These are phyloP conservation scores for Aciculosporium take DNA, from an alignment of 2,329 filamentous ascomycete species.

Conservation along the genomic window DNA sequence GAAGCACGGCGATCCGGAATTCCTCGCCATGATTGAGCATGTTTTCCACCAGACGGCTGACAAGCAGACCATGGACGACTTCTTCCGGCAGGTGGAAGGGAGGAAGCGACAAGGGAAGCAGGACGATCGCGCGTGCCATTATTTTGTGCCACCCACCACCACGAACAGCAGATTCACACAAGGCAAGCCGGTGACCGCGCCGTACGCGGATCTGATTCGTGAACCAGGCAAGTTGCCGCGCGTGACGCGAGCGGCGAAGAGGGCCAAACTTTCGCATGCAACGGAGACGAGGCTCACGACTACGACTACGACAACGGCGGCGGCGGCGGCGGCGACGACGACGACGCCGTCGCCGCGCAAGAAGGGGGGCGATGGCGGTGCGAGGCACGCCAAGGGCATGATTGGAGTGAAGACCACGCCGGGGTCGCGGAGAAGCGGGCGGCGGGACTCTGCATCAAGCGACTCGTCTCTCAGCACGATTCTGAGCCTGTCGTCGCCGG, in stretches of 20 bases:
- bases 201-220: constrained; percentile 33
- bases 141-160: constrained; percentile 37
- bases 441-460: constrained; percentile 25
- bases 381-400: constrained; percentile 2
- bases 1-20: constrained; percentile 32
- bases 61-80: constrained; percentile 34
- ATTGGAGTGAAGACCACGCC: constrained; percentile 21
- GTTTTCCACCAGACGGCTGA: constrained; percentile 45
- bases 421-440: constrained; percentile 18
- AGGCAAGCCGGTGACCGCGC: constrained; percentile 32
- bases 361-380: constrained; percentile 1
- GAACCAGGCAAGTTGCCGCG: constrained; percentile 3
- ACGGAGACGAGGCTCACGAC: neutral
- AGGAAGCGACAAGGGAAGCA: constrained; percentile 45
- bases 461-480: constrained; percentile 29
- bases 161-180: constrained; percentile 27
- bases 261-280: constrained; percentile 19
- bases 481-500: constrained; percentile 26
- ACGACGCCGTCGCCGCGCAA: constrained; percentile 2
- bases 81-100: constrained; percentile 33
- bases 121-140: constrained; percentile 35
- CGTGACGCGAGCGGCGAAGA: constrained; percentile 20
- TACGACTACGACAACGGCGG: neutral
- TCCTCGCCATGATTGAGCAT: constrained; percentile 43
- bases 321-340: neutral